Evolutionary conservation across 768 basidiomycete genomes (phyloP).

Genomic region (Lyophyllum shimeji): DNA sequence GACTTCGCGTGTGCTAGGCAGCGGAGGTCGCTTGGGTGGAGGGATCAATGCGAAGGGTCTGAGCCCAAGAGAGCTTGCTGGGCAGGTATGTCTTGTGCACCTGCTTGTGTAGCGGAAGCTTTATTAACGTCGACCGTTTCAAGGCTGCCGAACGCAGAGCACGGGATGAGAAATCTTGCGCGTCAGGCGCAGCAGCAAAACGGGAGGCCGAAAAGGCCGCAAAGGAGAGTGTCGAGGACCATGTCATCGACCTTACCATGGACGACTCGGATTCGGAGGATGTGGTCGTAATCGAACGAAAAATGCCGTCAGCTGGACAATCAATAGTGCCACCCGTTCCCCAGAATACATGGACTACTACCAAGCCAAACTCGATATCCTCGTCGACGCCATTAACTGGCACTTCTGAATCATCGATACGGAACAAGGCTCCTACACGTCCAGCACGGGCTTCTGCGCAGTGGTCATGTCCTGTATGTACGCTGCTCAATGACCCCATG

Average conservation of each 20-base stretch:
- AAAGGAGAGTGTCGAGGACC: constrained; percentile 57
- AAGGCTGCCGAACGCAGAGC: constrained; percentile 87
- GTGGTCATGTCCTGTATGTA: constrained; percentile 64
- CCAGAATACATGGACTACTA: too few species aligned
- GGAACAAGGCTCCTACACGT: constrained; percentile 3
- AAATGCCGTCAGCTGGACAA: constrained; percentile 21
- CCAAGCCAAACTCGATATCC: constrained; percentile 5
- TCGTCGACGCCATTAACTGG: not conserved
- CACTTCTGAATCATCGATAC: not conserved
- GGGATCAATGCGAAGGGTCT: constrained; percentile 36
- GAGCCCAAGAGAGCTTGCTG: constrained; percentile 71
- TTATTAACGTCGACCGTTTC: not conserved
- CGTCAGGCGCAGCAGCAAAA: constrained; percentile 53
- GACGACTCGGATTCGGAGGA: constrained; percentile 37
- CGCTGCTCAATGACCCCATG: constrained; percentile 55
- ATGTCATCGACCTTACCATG: constrained; percentile 62
- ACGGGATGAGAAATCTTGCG: constrained; percentile 75
- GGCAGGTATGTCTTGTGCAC: constrained; percentile 39
- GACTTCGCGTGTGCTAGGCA: constrained; percentile 41
- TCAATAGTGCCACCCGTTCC: constrained; percentile 19
- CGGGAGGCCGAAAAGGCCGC: constrained; percentile 71
- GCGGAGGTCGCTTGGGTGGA: constrained; percentile 62
- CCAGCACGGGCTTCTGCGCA: constrained; percentile 15
- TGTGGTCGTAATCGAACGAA: constrained; percentile 29
- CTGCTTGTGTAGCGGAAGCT: constrained; percentile 20